Conservation (phyloP, 345 rosid genomes). For the Bretschneidera sinensis region DNA sequence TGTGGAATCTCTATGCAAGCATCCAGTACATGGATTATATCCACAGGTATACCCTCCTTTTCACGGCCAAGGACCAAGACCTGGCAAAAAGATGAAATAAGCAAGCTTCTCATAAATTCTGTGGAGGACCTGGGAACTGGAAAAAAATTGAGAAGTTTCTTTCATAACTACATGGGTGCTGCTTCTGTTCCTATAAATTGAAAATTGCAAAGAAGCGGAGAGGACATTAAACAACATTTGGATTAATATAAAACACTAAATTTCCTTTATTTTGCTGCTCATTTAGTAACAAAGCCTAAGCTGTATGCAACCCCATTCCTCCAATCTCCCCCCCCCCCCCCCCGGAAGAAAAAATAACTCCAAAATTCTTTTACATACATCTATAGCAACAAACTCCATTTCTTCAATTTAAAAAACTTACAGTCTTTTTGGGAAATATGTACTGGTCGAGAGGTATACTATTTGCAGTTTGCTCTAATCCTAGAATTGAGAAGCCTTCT, state of each 20-base stretch:
- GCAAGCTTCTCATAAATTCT: background rate
- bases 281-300: too few relatives aligned
- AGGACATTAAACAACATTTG: background rate
- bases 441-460: slow-evolving; percentile 71
- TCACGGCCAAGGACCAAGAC: slow-evolving; percentile 92
- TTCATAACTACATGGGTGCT: too few relatives aligned
- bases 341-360: too few relatives aligned
- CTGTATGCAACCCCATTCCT: too few relatives aligned
- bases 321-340: too few relatives aligned
- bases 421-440: slow-evolving; percentile 68
- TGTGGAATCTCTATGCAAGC: slow-evolving; percentile 96
- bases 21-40: slow-evolving; percentile 76
- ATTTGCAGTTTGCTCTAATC: slow-evolving; percentile 93
- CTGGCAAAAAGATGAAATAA: slow-evolving; percentile 30
- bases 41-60: slow-evolving; percentile 94
- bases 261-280: background rate
- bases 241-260: background rate
- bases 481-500: slow-evolving; percentile 85
- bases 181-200: background rate
- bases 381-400: background rate
- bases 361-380: too few relatives aligned
- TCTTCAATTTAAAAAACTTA: slow-evolving; percentile 28
- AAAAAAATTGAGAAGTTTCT: too few relatives aligned
- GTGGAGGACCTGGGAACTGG: too few relatives aligned
- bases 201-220: background rate